Evolutionary conservation across 202 grass and related monocot species (phyloP), one percentile per base, ranked within the genome.

Genomic region (Panicum hallii): DNA sequence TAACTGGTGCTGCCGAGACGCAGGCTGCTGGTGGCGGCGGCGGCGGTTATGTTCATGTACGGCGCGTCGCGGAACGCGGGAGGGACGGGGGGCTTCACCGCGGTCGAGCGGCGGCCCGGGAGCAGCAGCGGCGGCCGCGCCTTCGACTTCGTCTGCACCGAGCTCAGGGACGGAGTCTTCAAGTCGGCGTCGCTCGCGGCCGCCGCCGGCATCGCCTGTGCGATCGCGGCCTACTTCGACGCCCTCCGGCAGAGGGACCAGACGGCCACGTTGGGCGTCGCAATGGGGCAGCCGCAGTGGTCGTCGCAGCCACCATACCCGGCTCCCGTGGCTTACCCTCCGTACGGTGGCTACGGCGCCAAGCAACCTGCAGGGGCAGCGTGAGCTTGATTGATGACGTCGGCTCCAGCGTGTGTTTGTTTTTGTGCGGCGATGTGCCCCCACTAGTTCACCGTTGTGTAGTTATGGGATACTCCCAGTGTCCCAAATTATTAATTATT

Each of bases 281-380:
- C 38, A 15, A 45, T 84, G 82, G 82, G 2, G n/a, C 81, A 83
- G 8, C 70, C 43, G n/a, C 81, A 83, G 8, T 34, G 34, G 34
- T 34, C 34, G 2, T 34, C 34, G n/a, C 81, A 83, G 8, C 70
- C 43, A 5, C 15, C 53, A 8, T 20, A 55, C 53, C 53, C 53
- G 32, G 7, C 67, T 9, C 50, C 79, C 5, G 28, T 46, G 54
- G 79, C 41, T 2, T 73, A 83, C 69, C 56, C n/a, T 10, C 56
- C 56, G 11, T 82, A 74, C 30, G 34, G 71, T 19, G 47, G 7
- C 28, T 40, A 64, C 57, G 69, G 17, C 30, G 57, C 30, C 48
- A 84, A 68, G 61, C 3, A 63, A 11, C 22, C 16, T 46, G 82
- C 15, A 36, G 63, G 72, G 49, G 46, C 47, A 16, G 19, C 20